Evolutionary conservation across 805 yeast species (phyloP), one percentile per base, ranked within the genome.

Genomic region (Kodamaea nitidulidarum): DNA sequence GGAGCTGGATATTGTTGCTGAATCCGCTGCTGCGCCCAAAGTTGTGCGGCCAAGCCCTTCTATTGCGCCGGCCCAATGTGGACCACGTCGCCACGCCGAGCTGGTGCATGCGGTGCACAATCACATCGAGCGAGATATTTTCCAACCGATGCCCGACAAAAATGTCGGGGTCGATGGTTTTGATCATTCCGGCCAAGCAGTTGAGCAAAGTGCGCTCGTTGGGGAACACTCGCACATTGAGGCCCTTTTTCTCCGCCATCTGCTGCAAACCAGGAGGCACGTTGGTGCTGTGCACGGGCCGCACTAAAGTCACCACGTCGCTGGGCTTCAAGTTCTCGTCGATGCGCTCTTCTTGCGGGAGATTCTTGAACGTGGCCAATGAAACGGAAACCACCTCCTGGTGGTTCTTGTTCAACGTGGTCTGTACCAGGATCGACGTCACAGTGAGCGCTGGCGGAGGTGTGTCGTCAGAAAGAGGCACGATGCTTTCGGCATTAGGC

Each of bases 301-400:
- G 76, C 2, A 85, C 85, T 34, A 88, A 69, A 0, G 96, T 88
- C 6, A 82, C 62, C 3, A 76, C 52, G 15, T 77, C 80, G 39
- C 77, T 68, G 1, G 93, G 90, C 44, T 72, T 62, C 15, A 78
- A 48, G 28, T 74, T 71, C 20, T 80, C 83, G 27, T 80, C 76
- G 20, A 79, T 73, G 7, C 95, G 84, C 0, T 84, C 69, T 60
- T 90, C 96, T 50, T 82, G 88, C 1, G 84, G 80, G 18, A 87
- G 59, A 45, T 80, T 71, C 38, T 73, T 73, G 63, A 74, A 90
- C 4, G 87, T 73, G 0, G 95, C 83, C 24, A 84, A 57, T 1
- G 96, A 78, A 14, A 91, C 81, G 2, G 95, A 79, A 2, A 87
- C 90, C 31, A 93, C 76, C 54, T 93, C 98, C 61, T 90, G 98